Base-by-base conservation (phyloP, 306 rosid genomes). In the Vigna hirtella region DNA sequence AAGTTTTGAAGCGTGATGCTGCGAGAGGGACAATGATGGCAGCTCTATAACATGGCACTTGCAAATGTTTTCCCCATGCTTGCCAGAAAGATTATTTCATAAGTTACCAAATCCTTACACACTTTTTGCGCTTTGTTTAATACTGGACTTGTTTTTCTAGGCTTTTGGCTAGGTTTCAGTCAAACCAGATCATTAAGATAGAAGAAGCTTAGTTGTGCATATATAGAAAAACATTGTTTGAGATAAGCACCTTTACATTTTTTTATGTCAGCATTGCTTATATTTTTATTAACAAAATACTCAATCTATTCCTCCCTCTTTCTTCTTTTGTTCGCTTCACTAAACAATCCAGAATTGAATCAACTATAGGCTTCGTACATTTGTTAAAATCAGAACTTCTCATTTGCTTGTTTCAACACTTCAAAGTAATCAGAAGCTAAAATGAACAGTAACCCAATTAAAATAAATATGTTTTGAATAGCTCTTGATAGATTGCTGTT, bases 21-120 rank as follows among this genome's bases (percentile, higher is more conserved):
- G 88, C 97, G 20, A 88, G 92, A 86, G 85, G 88, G 40, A 86
- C 98, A 61, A 77, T 94, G 97, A 92, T 83, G 97, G 90, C 96
- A 45, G 96, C 98, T 45, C 84, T 95, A 58, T 92, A 82, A 92
- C 17, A 65, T 58, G 38, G 68, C 55, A 64, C 71, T 48, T 51
- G 26, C 42, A 71, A 62, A 68, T 53, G 43, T 42, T 61, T 56
- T 77, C 45, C 47, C 10, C 16, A 58, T 66, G 63, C 67, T 43
- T 86, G 42, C 69, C 73, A 2, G 13, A 50, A 78, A 53, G 47
- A 49, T 48, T 65, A 75, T 85, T 79, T 70, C 70, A 26, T n/a
- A n/a, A 14, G 42, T 56, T 66, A 40, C 55, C 51, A 66, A 62
- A 70, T 59, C 66, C 55, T n/a, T 49, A 5, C 69, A 30, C 66